phyloP scores from a whole-genome alignment of 2,329 filamentous ascomycete species.

The Diaporthe ampelina region DNA sequence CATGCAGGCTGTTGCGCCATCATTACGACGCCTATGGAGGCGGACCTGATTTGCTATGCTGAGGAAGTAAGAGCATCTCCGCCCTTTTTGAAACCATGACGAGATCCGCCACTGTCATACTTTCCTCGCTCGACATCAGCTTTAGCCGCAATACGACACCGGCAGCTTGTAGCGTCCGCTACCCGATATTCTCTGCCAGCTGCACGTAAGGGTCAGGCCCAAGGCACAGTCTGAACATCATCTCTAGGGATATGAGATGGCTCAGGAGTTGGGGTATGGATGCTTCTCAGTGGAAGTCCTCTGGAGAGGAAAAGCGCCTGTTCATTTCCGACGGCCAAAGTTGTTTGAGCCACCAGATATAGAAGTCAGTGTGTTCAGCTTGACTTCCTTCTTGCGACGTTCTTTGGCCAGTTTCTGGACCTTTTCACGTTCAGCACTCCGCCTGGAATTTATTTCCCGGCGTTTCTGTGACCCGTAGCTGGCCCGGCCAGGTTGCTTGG shows the following conservation, averaged over 20 bases:
- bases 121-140: slow-evolving; percentile 1
- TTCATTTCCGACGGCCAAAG: slow-evolving; percentile 26
- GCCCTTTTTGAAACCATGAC: not conserved
- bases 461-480: slow-evolving; percentile 36
- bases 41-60: not conserved
- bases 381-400: slow-evolving; percentile 75
- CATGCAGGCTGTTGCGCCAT: slow-evolving; percentile 18
- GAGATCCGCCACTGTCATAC: not conserved
- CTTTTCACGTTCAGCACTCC: slow-evolving; percentile 62
- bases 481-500: slow-evolving; percentile 43
- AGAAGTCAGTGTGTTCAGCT: slow-evolving; percentile 73
- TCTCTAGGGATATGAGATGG: not conserved
- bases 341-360: slow-evolving; percentile 63
- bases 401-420: slow-evolving; percentile 68
- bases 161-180: not conserved
- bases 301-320: not conserved
- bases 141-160: not conserved
- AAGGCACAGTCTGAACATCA: not conserved
- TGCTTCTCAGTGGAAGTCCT: not conserved
- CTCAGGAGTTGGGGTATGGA: not conserved
- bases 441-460: slow-evolving; percentile 49
- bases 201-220: not conserved
- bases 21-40: not conserved
- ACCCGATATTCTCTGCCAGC: not conserved
- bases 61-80: not conserved